These are phyloP conservation scores for Barnettozyma sp. DNA, from an alignment of 805 yeast species.

Conservation along the genomic window DNA sequence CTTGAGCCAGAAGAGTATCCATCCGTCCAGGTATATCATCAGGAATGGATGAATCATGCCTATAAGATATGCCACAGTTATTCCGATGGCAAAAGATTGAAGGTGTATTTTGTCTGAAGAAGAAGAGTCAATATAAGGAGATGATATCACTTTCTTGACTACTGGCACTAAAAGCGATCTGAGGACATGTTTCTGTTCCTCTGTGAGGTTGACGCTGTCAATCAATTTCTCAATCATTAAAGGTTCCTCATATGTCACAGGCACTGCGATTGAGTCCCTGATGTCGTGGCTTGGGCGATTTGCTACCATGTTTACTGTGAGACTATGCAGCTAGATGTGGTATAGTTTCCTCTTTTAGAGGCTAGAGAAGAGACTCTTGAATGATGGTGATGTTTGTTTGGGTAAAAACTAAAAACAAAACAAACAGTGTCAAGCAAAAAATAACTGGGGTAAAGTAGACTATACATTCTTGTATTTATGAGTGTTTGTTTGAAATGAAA, in stretches of 20 bases:
- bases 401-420: too few relatives aligned
- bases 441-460: too few relatives aligned
- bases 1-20: slow-evolving; percentile 18
- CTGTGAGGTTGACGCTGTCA: slow-evolving; percentile 12
- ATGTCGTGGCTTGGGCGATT: too few relatives aligned
- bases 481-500: too few relatives aligned
- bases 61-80: slow-evolving; percentile 13
- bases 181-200: background rate
- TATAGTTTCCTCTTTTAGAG: too few relatives aligned
- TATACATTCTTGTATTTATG: too few relatives aligned
- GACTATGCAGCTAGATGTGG: too few relatives aligned
- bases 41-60: slow-evolving; percentile 22
- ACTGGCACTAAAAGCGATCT: slow-evolving; percentile 3
- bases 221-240: slow-evolving; percentile 10
- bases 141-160: slow-evolving; percentile 10
- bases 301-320: too few relatives aligned
- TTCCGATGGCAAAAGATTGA: slow-evolving; percentile 23
- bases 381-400: too few relatives aligned
- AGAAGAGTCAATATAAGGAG: slow-evolving; percentile 19
- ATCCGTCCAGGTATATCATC: slow-evolving; percentile 18
- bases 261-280: background rate
- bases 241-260: background rate
- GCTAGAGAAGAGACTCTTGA: too few relatives aligned
- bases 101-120: slow-evolving; percentile 23
- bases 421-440: too few relatives aligned